Conservation (phyloP, 148 eudicot species). For the Rhododendron ovatum region DNA sequence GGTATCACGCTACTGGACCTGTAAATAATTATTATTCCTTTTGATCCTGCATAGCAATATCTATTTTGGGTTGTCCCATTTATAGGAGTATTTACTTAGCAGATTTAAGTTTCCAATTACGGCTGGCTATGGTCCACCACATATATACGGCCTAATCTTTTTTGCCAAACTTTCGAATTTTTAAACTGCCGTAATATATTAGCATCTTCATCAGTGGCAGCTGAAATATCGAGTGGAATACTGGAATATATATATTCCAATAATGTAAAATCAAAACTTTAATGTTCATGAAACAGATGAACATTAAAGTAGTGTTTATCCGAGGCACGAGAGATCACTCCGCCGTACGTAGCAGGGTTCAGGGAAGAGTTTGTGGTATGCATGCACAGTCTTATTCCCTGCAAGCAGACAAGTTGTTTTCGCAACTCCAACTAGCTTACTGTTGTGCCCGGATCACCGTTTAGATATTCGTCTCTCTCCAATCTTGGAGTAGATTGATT, state of each 20-base stretch:
- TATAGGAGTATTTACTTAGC: background rate
- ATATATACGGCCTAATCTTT: background rate
- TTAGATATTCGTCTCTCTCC: background rate
- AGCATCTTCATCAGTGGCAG: background rate
- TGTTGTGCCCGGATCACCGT: background rate
- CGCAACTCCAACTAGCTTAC: background rate
- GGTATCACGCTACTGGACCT: background rate
- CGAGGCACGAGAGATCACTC: background rate
- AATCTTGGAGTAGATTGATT: background rate
- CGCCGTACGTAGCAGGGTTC: no score
- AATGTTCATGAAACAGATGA: background rate
- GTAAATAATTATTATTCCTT: no score
- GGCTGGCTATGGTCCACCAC: background rate
- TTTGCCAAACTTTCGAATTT: background rate
- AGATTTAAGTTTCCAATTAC: background rate
- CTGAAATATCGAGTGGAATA: background rate
- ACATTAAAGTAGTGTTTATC: background rate
- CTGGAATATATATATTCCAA: background rate
- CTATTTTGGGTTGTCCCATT: background rate
- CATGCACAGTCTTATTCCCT: background rate
- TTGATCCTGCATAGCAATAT: background rate
- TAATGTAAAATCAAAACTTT: background rate
- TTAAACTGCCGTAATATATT: background rate
- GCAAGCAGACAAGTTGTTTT: no score
- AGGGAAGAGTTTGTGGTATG: no score